phyloP scores from a whole-genome alignment of 148 eudicot species.

The Rhododendron ovatum region DNA sequence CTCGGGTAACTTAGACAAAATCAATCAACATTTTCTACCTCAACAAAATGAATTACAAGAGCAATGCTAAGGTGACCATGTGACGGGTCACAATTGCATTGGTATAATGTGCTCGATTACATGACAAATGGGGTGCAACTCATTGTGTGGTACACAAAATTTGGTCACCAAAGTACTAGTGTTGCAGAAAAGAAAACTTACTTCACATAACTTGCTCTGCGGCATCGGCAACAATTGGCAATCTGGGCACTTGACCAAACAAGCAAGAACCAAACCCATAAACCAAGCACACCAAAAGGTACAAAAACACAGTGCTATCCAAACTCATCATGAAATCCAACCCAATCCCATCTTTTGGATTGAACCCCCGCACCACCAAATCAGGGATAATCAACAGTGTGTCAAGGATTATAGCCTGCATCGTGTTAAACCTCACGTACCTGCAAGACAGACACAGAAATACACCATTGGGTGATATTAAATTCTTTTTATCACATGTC shows the following conservation, averaged over 20 bases:
- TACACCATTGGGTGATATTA: background rate
- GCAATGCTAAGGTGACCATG: background rate
- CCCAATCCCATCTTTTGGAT: conserved; percentile 73
- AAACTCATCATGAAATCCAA: conserved; percentile 92
- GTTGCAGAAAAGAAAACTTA: background rate
- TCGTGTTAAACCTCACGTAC: conserved; percentile 71
- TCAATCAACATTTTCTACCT: background rate
- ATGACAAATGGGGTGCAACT: background rate
- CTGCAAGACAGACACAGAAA: conserved; percentile 19
- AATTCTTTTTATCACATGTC: no score
- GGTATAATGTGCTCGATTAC: background rate
- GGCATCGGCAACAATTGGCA: conserved; percentile 97
- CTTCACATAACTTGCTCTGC: conserved; percentile 79
- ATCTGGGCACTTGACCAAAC: conserved; percentile 71
- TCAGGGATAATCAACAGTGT: conserved; percentile 85
- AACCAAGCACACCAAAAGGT: conserved; percentile 70
- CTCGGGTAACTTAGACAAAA: background rate
- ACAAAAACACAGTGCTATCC: conserved; percentile 91
- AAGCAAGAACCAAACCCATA: conserved; percentile 79
- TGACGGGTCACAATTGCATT: no score
- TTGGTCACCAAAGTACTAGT: no score
- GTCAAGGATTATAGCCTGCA: conserved; percentile 94
- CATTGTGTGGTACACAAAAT: background rate
- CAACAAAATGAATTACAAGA: background rate
- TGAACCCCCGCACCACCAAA: conserved; percentile 62